phyloP scores from a whole-genome alignment of 108 stramenopile genomes.

The Craspedostauros australis region DNA sequence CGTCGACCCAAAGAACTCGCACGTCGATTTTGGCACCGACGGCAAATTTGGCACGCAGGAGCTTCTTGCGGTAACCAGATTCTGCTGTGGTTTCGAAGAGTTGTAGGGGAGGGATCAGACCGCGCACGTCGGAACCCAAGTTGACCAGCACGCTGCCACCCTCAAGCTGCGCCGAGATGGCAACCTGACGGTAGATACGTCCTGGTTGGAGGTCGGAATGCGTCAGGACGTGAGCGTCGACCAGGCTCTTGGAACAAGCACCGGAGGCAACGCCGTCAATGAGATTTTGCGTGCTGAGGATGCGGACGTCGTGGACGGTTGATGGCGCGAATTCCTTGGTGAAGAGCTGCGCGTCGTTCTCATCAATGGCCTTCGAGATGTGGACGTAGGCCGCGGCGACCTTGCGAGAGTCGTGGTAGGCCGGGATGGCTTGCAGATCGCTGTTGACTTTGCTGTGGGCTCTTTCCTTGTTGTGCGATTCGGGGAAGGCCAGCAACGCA shows the following conservation, averaged over 20 bases:
- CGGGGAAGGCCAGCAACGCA: slow-evolving; percentile 67
- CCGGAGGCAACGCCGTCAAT: slow-evolving; percentile 77
- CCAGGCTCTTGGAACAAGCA: slow-evolving; percentile 61
- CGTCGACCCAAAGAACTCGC: slow-evolving; percentile 63
- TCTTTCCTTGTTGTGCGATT: slow-evolving; percentile 14
- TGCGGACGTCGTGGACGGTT: slow-evolving; percentile 55
- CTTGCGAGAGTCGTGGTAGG: slow-evolving; percentile 43
- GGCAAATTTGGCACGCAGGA: slow-evolving; percentile 62
- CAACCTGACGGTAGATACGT: slow-evolving; percentile 61
- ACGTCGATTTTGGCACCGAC: slow-evolving; percentile 72
- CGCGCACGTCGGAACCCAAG: slow-evolving; percentile 49
- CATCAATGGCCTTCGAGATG: slow-evolving; percentile 81
- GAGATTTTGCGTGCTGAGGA: slow-evolving; percentile 54
- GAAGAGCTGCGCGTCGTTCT: slow-evolving; percentile 34
- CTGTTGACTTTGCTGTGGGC: slow-evolving; percentile 19
- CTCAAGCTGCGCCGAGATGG: slow-evolving; percentile 46
- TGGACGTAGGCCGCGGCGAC: slow-evolving; percentile 72
- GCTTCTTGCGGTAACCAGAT: slow-evolving; percentile 56
- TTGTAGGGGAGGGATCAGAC: slow-evolving; percentile 64
- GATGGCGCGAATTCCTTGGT: slow-evolving; percentile 68
- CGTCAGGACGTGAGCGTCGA: slow-evolving; percentile 74
- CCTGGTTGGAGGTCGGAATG: slow-evolving; percentile 68
- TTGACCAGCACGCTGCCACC: slow-evolving; percentile 65
- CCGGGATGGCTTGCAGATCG: slow-evolving; percentile 28
- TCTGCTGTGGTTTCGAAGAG: slow-evolving; percentile 42